Percentiles rank a stretch among this genome's conserved stretches.
phyloP scores from a whole-genome alignment of 2,329 filamentous ascomycete species.

The Xylariales sp. region DNA sequence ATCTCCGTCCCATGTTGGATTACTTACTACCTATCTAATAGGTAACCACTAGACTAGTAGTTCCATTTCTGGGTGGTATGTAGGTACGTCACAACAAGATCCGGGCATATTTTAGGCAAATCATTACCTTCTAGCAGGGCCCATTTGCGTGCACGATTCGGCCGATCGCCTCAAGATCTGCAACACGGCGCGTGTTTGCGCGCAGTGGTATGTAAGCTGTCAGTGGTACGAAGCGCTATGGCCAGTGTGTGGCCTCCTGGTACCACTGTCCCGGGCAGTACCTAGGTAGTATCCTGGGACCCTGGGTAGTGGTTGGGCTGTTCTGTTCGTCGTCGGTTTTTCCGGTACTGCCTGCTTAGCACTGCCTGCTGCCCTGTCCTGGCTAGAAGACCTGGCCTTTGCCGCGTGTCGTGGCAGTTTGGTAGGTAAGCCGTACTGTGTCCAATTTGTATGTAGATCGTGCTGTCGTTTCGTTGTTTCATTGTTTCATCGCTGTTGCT shows the following conservation, averaged over 20 bases:
- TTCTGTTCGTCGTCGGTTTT: slow-evolving; percentile 1
- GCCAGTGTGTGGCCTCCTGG: too few relatives aligned
- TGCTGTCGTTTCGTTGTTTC: background rate
- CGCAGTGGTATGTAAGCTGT: slow-evolving; percentile 21
- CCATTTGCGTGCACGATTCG: slow-evolving; percentile 41
- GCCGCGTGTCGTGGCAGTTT: background rate
- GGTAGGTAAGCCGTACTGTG: background rate
- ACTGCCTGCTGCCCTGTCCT: too few relatives aligned
- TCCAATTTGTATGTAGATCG: background rate
- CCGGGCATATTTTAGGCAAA: slow-evolving; percentile 22
- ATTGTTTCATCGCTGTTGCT: slow-evolving; percentile 3
- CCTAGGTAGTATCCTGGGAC: too few relatives aligned
- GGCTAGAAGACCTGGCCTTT: too few relatives aligned
- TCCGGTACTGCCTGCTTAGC: too few relatives aligned
- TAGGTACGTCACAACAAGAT: background rate
- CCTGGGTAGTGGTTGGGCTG: too few relatives aligned
- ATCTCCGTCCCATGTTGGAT: background rate
- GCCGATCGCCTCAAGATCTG: slow-evolving; percentile 45
- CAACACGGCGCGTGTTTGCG: slow-evolving; percentile 40
- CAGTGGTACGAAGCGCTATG: slow-evolving; percentile 6
- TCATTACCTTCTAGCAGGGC: background rate
- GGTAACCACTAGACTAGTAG: background rate
- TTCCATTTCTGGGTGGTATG: too few relatives aligned
- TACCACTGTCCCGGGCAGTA: too few relatives aligned
- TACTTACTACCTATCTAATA: background rate